Conservation (phyloP, 306 rosid genomes). For the Trifolium subterraneum region DNA sequence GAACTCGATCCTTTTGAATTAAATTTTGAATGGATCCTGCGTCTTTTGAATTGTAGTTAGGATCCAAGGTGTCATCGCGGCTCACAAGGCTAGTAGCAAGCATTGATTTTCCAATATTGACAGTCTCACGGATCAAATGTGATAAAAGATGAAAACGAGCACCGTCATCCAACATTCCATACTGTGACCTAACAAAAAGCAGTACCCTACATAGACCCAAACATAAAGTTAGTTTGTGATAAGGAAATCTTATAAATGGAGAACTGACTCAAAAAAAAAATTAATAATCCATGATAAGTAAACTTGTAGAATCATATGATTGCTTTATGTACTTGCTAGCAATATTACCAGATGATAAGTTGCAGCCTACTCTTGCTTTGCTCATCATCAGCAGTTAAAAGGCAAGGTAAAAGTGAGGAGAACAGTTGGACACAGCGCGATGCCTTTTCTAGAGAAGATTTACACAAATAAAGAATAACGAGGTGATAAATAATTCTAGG, state of each 20-base stretch:
- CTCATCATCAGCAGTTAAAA: conserved; percentile 91
- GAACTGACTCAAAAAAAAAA: not conserved
- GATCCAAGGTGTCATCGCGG: conserved; percentile 68
- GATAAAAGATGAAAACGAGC: conserved; percentile 94
- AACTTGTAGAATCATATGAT: conserved; percentile 23
- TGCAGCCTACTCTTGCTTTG: conserved; percentile 93
- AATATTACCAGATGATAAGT: conserved; percentile 85
- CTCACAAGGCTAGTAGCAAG: conserved; percentile 82
- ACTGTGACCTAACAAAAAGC: conserved; percentile 90
- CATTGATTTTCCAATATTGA: conserved; percentile 80
- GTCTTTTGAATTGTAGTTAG: conserved; percentile 59
- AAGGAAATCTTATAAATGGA: conserved; percentile 1
- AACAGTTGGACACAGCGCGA: conserved; percentile 84
- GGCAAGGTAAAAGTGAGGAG: conserved; percentile 80
- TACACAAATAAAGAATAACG: conserved; percentile 85
- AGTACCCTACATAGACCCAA: conserved; percentile 72
- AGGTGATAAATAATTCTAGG: conserved; percentile 90
- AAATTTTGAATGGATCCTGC: conserved; percentile 77
- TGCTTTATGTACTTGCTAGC: conserved; percentile 26
- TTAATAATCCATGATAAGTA: conserved; percentile 8
- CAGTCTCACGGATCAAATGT: conserved; percentile 88
- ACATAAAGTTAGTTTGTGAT: conserved; percentile 43
- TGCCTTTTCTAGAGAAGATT: conserved; percentile 87
- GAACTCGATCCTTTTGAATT: conserved; percentile 92
- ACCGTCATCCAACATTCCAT: conserved; percentile 78